phyloP scores from a whole-genome alignment of 1,284 basidiomycete genomes.

The Tilletiopsis washingtonensis region DNA sequence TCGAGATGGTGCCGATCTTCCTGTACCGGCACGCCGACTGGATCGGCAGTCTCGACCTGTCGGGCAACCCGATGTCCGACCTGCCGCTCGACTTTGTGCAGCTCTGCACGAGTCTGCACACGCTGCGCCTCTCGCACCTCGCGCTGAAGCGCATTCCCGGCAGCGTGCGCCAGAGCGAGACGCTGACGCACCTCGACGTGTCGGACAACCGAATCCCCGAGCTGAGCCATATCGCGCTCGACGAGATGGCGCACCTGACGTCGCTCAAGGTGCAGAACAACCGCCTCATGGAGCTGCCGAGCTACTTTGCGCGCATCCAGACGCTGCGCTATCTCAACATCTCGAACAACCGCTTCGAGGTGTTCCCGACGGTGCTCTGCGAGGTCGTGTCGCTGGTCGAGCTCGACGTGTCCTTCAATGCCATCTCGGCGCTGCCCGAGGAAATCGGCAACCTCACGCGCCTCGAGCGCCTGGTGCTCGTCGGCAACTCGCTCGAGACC shows the following conservation, averaged over 20 bases:
- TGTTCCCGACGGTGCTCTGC: conserved; percentile 70
- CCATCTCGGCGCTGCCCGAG: conserved; percentile 70
- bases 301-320: conserved; percentile 70
- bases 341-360: conserved; percentile 89
- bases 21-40: conserved; percentile 78
- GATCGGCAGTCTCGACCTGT: conserved; percentile 80
- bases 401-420: conserved; percentile 93
- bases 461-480: conserved; percentile 38
- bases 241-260: conserved; percentile 66
- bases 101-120: conserved; percentile 71
- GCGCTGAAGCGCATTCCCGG: conserved; percentile 88
- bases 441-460: conserved; percentile 62
- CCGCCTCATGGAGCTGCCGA: conserved; percentile 75
- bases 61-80: conserved; percentile 91
- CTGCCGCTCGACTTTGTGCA: conserved; percentile 95
- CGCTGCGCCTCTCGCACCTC: conserved; percentile 84
- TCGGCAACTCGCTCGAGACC: conserved; percentile 34
- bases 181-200: conserved; percentile 76
- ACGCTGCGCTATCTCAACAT: conserved; percentile 77
- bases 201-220: conserved; percentile 89
- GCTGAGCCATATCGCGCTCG: conserved; percentile 74
- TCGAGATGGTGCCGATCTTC: conserved; percentile 83
- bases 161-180: conserved; percentile 66
- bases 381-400: conserved; percentile 68
- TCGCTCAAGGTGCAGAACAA: conserved; percentile 85